Conservation (phyloP, 768 basidiomycete species). For the Cystofilobasidium bisporidii region DNA sequence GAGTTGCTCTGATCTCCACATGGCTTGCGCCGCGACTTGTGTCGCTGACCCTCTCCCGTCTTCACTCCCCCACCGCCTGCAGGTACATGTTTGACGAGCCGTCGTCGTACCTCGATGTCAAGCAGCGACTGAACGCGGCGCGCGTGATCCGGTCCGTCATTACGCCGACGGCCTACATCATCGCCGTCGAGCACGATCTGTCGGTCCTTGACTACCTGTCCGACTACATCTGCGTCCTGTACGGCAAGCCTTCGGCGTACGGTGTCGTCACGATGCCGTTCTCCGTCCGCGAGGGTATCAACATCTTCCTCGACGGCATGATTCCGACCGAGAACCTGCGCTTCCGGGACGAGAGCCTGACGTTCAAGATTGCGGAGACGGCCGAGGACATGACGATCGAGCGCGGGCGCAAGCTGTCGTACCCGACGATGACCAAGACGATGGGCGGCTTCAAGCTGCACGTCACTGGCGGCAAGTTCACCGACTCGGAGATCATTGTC, state of each 20-base stretch:
- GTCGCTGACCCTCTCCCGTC: too few relatives aligned
- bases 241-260: constrained; percentile 94
- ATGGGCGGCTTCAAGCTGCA: constrained; percentile 91
- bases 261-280: constrained; percentile 99
- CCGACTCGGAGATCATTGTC: constrained; percentile 99
- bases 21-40: constrained; percentile 1
- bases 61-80: constrained; percentile 18
- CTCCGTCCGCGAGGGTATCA: constrained; percentile 97
- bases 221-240: constrained; percentile 94
- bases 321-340: constrained; percentile 97
- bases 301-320: constrained; percentile 98
- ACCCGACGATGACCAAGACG: constrained; percentile 95
- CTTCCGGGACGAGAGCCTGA: constrained; percentile 88
- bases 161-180: constrained; percentile 74
- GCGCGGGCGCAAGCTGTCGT: constrained; percentile 79
- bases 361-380: constrained; percentile 96
- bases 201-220: constrained; percentile 97
- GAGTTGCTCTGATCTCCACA: constrained; percentile 30
- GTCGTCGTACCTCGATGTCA: constrained; percentile 93
- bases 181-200: constrained; percentile 97
- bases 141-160: constrained; percentile 86
- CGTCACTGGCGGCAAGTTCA: constrained; percentile 79
- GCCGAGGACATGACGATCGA: constrained; percentile 80
- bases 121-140: constrained; percentile 87
- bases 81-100: constrained; percentile 99